phyloP scores from a whole-genome alignment of 495 filamentous ascomycete species.

The Penicillium egyptiacum region DNA sequence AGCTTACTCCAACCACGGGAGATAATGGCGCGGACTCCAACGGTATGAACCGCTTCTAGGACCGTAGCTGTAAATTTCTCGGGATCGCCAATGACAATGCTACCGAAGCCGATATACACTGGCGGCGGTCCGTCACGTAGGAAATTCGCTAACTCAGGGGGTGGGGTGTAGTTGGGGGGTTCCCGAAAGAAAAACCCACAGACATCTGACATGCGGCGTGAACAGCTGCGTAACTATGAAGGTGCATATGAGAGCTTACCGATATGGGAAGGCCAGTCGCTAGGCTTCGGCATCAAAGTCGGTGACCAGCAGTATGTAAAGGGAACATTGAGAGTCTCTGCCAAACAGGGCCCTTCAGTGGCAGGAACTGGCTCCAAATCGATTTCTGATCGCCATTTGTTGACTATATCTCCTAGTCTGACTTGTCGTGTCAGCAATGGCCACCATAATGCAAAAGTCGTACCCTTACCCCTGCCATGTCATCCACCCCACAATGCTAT shows the following conservation, averaged over 20 bases:
- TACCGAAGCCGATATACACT: slow-evolving; percentile 64
- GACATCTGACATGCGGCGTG: no score
- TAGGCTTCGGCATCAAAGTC: slow-evolving; percentile 55
- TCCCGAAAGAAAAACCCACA: slow-evolving; percentile 58
- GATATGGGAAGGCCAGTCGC: slow-evolving; percentile 53
- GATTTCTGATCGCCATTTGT: slow-evolving; percentile 47
- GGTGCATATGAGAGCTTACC: no score
- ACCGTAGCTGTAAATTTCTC: slow-evolving; percentile 48
- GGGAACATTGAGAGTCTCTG: slow-evolving; percentile 47
- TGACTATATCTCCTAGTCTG: slow-evolving; percentile 58
- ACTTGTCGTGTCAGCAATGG: no score
- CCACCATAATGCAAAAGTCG: no score
- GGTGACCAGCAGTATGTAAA: slow-evolving; percentile 63
- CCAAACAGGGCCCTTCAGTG: slow-evolving; percentile 25
- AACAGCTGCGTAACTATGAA: no score
- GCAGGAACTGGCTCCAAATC: slow-evolving; percentile 45
- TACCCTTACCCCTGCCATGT: slow-evolving; percentile 67
- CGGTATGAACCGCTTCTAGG: slow-evolving; percentile 47
- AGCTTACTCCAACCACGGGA: slow-evolving; percentile 61
- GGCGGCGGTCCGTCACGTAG: slow-evolving; percentile 50
- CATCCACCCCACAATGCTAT: slow-evolving; percentile 57
- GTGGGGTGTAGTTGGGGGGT: slow-evolving; percentile 46
- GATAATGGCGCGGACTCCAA: slow-evolving; percentile 53
- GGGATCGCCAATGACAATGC: slow-evolving; percentile 60
- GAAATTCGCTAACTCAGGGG: slow-evolving; percentile 46